Evolutionary conservation across 1,284 basidiomycete genomes (phyloP).

Genomic region (Ustilago tritici): DNA sequence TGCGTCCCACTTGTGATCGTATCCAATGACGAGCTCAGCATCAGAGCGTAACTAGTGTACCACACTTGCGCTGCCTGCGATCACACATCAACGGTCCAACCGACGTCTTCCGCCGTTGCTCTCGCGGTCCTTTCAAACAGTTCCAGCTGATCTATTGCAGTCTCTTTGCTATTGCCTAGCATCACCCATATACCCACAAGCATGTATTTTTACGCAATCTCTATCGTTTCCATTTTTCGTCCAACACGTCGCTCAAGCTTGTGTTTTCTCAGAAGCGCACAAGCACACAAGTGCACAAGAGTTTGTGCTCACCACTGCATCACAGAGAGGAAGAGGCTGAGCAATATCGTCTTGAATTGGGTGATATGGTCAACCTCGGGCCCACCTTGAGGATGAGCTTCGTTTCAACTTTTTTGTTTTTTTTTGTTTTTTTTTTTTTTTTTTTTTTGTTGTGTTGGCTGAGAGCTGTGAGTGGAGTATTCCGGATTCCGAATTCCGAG

Average conservation of each 20-base stretch:
- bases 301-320: too few relatives aligned
- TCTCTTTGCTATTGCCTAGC: neutral
- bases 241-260: neutral
- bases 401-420: neutral
- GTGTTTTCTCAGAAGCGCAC: neutral
- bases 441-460: too few relatives aligned
- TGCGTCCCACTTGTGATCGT: too few relatives aligned
- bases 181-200: constrained; percentile 32
- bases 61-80: too few relatives aligned
- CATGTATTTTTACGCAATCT: constrained; percentile 43
- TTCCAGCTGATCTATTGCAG: neutral
- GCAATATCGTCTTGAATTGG: too few relatives aligned
- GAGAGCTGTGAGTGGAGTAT: constrained; percentile 8
- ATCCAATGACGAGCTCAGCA: too few relatives aligned
- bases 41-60: too few relatives aligned
- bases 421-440: neutral
- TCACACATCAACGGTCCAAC: too few relatives aligned
- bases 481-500: constrained; percentile 24
- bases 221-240: neutral
- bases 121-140: neutral
- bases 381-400: neutral
- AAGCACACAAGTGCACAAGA: neutral
- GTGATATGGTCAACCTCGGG: too few relatives aligned
- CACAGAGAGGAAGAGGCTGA: too few relatives aligned
- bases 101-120: too few relatives aligned